These are phyloP conservation scores for Rhododendron kiyosumense DNA, from an alignment of 148 eudicot species.

Conservation along the genomic window DNA sequence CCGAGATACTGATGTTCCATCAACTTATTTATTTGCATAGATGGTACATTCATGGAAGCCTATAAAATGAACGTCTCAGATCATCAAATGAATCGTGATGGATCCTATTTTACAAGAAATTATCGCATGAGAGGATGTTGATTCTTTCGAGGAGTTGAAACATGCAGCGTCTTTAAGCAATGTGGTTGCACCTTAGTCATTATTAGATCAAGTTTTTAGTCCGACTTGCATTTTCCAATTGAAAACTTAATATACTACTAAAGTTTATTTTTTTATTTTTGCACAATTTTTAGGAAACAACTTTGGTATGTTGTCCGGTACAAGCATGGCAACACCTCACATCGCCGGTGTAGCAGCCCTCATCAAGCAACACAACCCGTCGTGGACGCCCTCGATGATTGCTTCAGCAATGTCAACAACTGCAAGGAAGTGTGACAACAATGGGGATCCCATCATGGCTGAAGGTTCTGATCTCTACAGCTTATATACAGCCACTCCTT, in stretches of 20 bases:
- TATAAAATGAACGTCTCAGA: neutral
- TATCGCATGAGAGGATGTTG: neutral
- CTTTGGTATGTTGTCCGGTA: constrained; percentile 76
- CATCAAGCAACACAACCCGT: constrained; percentile 66
- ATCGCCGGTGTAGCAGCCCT: constrained; percentile 89
- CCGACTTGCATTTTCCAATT: neutral
- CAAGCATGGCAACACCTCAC: constrained; percentile 97
- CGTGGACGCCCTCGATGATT: constrained; percentile 84
- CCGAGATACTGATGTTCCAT: too few relatives aligned
- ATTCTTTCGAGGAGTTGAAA: neutral
- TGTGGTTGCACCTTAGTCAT: neutral
- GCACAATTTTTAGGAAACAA: constrained; percentile 32
- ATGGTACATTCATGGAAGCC: neutral
- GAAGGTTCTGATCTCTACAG: constrained; percentile 49
- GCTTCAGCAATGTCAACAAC: constrained; percentile 91
- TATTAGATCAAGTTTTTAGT: neutral
- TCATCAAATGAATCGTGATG: neutral
- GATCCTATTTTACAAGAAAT: neutral
- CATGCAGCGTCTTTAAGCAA: neutral
- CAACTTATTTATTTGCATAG: neutral
- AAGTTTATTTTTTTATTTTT: neutral
- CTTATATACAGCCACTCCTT: constrained; percentile 62
- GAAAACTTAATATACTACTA: too few relatives aligned
- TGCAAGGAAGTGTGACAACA: constrained; percentile 50
- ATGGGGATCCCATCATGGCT: constrained; percentile 61